Evolutionary conservation across 352 stramenopile species (phyloP), one percentile per base, ranked within the genome.

Genomic region (Phytopythium sindhum): DNA sequence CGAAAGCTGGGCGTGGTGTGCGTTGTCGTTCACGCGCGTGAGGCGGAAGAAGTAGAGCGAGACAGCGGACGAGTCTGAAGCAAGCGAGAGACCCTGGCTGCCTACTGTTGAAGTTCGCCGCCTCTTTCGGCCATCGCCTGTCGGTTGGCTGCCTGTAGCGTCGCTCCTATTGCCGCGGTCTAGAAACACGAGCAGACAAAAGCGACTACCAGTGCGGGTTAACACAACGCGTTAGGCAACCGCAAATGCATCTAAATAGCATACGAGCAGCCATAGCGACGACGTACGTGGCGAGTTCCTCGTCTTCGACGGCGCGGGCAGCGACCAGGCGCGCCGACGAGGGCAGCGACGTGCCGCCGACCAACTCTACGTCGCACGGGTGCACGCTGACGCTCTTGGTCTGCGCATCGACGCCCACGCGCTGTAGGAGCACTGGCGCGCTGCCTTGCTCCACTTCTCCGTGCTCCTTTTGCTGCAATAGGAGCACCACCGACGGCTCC

Each of bases 271-370:
- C 51, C 7, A 23, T 6, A 4, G 10, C 28, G 3, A 7, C 35
- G 3, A 77, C 70, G 58, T 65, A 88, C 78, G 61, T 70, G 52
- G 72, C 76, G n/a, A 84, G 57, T 7, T 69, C 47, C 1, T 58
- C 45, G 52, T 82, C 67, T 61, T 77, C 67, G 48, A 84, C 72
- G 60, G 79, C 69, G 52, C 72, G 72, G 7, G 68, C 72, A 24
- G 68, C 76, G 12, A 83, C 67, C 23, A 88, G 70, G 11, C 35
- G 57, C 33, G 76, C 73, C 15, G 71, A 54, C 4, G 29, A n/a
- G 19, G 74, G 70, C 45, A 86, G 35, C 23, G 48, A 42, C 42
- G 52, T 48, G 15, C 55, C 55, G 11, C 35, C 55, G 23, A 37
- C 35, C 35, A 35, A 23, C 37, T 60, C 55, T 28, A 66, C 29